Conservation (phyloP, 2,329 filamentous ascomycete species). For the Sporothrix humicola region DNA sequence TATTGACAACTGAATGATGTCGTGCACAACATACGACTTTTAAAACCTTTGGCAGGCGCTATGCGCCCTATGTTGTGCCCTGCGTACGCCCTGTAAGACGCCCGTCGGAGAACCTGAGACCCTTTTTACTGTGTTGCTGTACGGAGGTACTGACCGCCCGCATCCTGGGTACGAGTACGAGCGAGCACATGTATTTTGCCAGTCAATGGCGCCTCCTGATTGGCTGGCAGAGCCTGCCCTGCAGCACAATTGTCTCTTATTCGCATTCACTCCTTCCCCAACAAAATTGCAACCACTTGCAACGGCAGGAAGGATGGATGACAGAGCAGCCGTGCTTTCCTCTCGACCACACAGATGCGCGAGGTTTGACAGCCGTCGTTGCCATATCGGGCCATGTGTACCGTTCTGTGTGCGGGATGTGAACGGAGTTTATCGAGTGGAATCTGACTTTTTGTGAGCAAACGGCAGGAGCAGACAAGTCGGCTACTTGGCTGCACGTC, state of each 20-base stretch:
- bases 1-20: neutral
- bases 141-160: neutral
- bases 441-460: neutral
- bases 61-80: neutral
- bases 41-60: neutral
- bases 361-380: neutral
- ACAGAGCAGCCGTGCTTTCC: conserved; percentile 21
- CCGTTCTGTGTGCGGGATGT: neutral
- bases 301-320: conserved; percentile 4
- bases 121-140: neutral
- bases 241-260: conserved; percentile 28
- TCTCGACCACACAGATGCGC: conserved; percentile 7
- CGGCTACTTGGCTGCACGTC: neutral
- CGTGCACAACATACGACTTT: conserved; percentile 16
- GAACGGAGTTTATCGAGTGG: conserved; percentile 8
- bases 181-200: conserved; percentile 17
- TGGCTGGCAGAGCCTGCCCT: neutral
- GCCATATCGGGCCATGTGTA: neutral
- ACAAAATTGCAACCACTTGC: conserved; percentile 20
- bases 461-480: neutral
- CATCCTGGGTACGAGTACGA: conserved; percentile 30
- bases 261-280: conserved; percentile 33
- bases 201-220: conserved; percentile 8
- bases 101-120: neutral
- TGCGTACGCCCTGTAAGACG: neutral